These are phyloP conservation scores for Fomitopsis palustris DNA, from an alignment of 1,284 basidiomycete species.

Conservation along the genomic window DNA sequence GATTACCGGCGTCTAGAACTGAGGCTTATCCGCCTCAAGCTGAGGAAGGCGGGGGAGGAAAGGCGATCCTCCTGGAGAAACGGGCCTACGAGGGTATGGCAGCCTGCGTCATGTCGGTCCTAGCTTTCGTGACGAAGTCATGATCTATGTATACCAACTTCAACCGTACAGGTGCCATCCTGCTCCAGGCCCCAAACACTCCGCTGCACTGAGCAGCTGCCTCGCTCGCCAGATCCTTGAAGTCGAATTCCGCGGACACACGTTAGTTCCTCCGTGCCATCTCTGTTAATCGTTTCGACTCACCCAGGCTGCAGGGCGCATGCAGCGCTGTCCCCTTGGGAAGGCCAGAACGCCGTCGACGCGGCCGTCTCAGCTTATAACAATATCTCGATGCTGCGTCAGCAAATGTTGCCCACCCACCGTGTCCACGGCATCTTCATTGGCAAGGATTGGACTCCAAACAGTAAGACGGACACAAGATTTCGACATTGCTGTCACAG, in stretches of 20 bases:
- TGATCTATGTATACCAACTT: conserved; percentile 1
- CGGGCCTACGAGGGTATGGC: conserved; percentile 78
- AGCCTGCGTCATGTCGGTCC: conserved; percentile 63
- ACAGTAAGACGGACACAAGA: too few relatives aligned
- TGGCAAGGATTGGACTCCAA: conserved; percentile 59
- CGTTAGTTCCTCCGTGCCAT: conserved; percentile 34
- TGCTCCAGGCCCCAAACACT: conserved; percentile 43
- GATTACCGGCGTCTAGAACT: not conserved
- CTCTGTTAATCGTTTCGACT: not conserved
- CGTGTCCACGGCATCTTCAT: conserved; percentile 68
- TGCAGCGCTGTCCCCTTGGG: conserved; percentile 75
- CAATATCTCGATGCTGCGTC: conserved; percentile 70
- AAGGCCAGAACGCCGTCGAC: conserved; percentile 82
- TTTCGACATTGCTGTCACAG: too few relatives aligned
- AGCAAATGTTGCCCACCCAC: conserved; percentile 51
- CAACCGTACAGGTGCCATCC: conserved; percentile 58
- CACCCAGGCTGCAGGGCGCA: conserved; percentile 49
- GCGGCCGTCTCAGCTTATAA: conserved; percentile 81
- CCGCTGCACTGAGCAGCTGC: conserved; percentile 45
- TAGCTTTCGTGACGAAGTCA: not conserved
- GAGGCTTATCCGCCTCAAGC: conserved; percentile 31
- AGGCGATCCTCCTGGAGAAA: conserved; percentile 65
- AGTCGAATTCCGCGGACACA: conserved; percentile 65
- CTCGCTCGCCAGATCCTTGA: conserved; percentile 59
- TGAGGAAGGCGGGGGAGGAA: conserved; percentile 80